phyloP scores from a whole-genome alignment of 352 stramenopile genomes.

The Sclerospora graminicola region DNA sequence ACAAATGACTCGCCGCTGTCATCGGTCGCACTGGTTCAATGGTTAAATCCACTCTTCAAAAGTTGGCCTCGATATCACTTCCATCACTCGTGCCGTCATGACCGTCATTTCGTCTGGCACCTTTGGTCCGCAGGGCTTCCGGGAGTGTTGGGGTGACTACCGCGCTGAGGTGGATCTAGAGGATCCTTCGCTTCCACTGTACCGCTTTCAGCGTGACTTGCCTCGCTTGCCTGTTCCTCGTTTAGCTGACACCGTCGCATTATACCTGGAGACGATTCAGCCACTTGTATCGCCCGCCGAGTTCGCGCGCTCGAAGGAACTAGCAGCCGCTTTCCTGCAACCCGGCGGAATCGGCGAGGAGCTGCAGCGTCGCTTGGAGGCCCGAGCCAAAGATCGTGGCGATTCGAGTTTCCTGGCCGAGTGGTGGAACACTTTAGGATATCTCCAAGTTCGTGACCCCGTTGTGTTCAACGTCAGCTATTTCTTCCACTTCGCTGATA shows the following conservation, averaged over 20 bases:
- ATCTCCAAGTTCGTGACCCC: constrained; percentile 67
- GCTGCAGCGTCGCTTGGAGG: constrained; percentile 64
- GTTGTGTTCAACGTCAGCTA: constrained; percentile 88
- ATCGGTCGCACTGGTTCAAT: background rate
- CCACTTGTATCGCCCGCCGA: constrained; percentile 74
- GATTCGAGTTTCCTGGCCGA: constrained; percentile 67
- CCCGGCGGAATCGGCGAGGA: constrained; percentile 44
- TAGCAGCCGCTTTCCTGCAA: constrained; percentile 62
- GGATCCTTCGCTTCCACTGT: constrained; percentile 39
- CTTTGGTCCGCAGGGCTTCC: constrained; percentile 82
- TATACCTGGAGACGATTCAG: constrained; percentile 84
- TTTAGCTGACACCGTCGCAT: constrained; percentile 82
- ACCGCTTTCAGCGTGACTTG: constrained; percentile 77
- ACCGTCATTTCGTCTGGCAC: constrained; percentile 6
- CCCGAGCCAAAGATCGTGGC: constrained; percentile 35
- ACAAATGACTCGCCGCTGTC: background rate
- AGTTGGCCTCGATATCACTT: background rate
- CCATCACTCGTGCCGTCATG: constrained; percentile 6
- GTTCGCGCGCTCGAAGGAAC: constrained; percentile 53
- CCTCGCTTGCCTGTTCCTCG: constrained; percentile 87
- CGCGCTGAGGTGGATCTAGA: constrained; percentile 66
- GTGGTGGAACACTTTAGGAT: constrained; percentile 77
- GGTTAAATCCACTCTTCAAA: constrained; percentile 14
- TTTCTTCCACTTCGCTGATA: constrained; percentile 80
- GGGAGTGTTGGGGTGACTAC: constrained; percentile 91